Conservation (phyloP, 208 protist genomes). For the Acanthamoeba triangularis region DNA sequence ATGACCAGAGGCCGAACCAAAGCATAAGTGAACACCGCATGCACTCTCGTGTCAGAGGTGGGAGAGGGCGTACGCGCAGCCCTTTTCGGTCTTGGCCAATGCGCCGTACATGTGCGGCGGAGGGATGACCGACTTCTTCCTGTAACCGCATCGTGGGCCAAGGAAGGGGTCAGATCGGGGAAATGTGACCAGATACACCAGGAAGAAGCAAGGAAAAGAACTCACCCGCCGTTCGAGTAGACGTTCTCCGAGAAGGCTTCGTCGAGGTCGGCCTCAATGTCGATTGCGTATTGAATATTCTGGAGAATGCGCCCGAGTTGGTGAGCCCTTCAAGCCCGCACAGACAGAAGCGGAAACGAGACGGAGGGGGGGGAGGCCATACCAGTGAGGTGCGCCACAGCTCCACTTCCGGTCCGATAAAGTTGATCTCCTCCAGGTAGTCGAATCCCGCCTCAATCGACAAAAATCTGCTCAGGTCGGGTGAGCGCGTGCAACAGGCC, state of each 20-base stretch:
- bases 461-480: slow-evolving; percentile 7
- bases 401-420: slow-evolving; percentile 58
- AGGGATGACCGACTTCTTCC: slow-evolving; percentile 78
- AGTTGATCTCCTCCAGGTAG: slow-evolving; percentile 70
- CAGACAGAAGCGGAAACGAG: neutral
- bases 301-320: neutral
- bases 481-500: no score
- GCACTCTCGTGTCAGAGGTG: neutral
- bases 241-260: slow-evolving; percentile 61
- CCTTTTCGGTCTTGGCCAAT: slow-evolving; percentile 85
- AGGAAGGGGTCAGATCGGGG: neutral
- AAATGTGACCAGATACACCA: neutral
- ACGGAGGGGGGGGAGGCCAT: no score
- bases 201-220: no score
- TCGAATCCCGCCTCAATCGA: slow-evolving; percentile 38
- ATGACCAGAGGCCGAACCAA: neutral
- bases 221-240: slow-evolving; percentile 15
- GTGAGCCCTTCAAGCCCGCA: neutral
- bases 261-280: slow-evolving; percentile 5
- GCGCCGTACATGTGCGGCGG: slow-evolving; percentile 87
- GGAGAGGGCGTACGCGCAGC: slow-evolving; percentile 74
- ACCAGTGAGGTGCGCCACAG: neutral
- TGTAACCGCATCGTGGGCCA: neutral
- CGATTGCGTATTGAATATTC: slow-evolving; percentile 22
- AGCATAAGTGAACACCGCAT: neutral